Evolutionary conservation across 2,329 filamentous ascomycete species (phyloP), one percentile per base, ranked within the genome.

Genomic region (Dothidotthia symphoricarpi): DNA sequence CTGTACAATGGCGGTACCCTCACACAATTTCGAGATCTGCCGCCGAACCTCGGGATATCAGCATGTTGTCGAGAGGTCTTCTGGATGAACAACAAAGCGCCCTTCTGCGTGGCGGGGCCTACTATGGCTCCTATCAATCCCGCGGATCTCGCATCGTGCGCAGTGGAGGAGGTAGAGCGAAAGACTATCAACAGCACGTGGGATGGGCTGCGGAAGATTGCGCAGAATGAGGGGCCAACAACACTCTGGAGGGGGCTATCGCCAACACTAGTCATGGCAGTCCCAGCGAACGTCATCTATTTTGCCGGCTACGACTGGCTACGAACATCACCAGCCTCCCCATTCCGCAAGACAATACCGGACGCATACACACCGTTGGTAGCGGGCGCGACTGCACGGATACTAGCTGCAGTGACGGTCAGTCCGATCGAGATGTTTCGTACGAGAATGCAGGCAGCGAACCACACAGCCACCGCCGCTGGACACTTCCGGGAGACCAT

Each of bases 291-390:
- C 64, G 93, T 98, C 52, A 97, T 98, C 51, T 98, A 98, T 69
- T 96, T 97, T 59, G 94, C 93, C 10, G 93, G 93, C 26, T 98
- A 98, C 68, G 93, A 98, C 61, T 96, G 89, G 85, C 67, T 98
- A 41, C 83, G 93, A 24, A 86, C 78, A 49, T 85, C 87, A 55
- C 72, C 74, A 1, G 71, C 70, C 28, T 95, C 87, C 52, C 90
- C 89, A 0, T 78, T 97, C 46, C 77, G 76, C 24, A 74, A 73
- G 28, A 60, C 53, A 1, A 40, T 65, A 10, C 43, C 61, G 11
- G 86, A 91, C 50, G 76, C 80, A 7, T 88, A 87, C 53, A 82
- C 86, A 5, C 89, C 93, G 0, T 75, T 98, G 1, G 74, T 86
- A 1, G 88, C 88, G 3, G 93, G 93, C 1, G 80, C 86, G 4